Percentiles rank a stretch among this genome's conserved stretches.
These are phyloP conservation scores for Colletotrichum salicis DNA, from an alignment of 2,329 filamentous ascomycete species.

Conservation along the genomic window DNA sequence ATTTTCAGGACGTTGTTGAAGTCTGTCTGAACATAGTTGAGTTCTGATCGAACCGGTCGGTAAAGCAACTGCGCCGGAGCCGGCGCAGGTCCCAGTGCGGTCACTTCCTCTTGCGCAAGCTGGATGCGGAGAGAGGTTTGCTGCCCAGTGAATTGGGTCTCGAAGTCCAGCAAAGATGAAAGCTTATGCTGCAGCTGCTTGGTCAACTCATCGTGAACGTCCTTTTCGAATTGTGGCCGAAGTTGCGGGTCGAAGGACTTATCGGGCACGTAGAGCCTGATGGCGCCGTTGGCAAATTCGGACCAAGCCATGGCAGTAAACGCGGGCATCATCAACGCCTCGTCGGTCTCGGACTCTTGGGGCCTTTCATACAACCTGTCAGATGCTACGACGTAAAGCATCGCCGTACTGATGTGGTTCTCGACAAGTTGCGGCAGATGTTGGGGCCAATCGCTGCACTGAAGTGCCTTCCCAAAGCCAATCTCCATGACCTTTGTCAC, in stretches of 20 bases:
- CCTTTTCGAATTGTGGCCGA: conserved; percentile 72
- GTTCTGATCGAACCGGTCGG: conserved; percentile 74
- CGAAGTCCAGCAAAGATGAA: conserved; percentile 71
- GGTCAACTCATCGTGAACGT: conserved; percentile 66
- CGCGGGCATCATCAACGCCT: not conserved
- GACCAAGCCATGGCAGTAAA: conserved; percentile 71
- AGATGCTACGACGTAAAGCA: conserved; percentile 56
- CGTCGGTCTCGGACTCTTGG: not conserved
- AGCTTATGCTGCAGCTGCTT: conserved; percentile 66
- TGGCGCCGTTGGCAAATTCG: conserved; percentile 76
- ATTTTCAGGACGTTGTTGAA: conserved; percentile 80
- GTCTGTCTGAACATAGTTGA: conserved; percentile 81
- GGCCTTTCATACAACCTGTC: conserved; percentile 38
- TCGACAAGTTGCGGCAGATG: conserved; percentile 51
- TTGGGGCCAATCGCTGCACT: conserved; percentile 46
- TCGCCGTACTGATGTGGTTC: conserved; percentile 57
- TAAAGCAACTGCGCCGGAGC: conserved; percentile 73
- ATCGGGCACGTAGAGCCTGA: conserved; percentile 87
- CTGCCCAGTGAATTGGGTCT: conserved; percentile 75
- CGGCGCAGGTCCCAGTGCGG: conserved; percentile 73
- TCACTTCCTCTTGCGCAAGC: conserved; percentile 70
- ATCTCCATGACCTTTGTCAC: not conserved
- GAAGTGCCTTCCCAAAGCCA: not conserved
- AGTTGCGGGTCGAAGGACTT: conserved; percentile 85
- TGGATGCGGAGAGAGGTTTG: conserved; percentile 73